Conservation (phyloP, 805 yeast genomes). For the Spathaspora sp. region DNA sequence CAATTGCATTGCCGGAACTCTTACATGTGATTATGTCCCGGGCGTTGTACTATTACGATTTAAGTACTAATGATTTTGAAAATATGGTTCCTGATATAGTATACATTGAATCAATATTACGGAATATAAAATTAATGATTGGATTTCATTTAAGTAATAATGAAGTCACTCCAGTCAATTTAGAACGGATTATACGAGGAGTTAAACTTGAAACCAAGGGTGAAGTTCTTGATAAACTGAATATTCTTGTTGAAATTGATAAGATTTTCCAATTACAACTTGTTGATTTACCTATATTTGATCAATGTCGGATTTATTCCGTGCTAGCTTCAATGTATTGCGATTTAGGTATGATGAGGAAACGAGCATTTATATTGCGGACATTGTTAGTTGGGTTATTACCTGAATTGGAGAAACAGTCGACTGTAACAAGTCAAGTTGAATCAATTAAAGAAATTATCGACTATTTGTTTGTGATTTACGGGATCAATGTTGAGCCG, state of each 20-base stretch:
- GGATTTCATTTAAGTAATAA: slow-evolving; percentile 47
- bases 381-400: slow-evolving; percentile 54
- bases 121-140: slow-evolving; percentile 62
- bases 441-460: slow-evolving; percentile 38
- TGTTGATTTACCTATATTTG: slow-evolving; percentile 35
- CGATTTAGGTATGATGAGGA: slow-evolving; percentile 58
- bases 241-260: slow-evolving; percentile 40
- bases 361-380: slow-evolving; percentile 65
- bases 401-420: slow-evolving; percentile 30
- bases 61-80: slow-evolving; percentile 53
- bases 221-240: slow-evolving; percentile 18
- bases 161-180: slow-evolving; percentile 39
- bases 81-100: slow-evolving; percentile 83
- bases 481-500: slow-evolving; percentile 45
- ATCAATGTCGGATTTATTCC: slow-evolving; percentile 62
- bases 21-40: slow-evolving; percentile 25
- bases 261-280: slow-evolving; percentile 33
- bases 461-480: slow-evolving; percentile 46
- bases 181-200: slow-evolving; percentile 3
- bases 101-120: slow-evolving; percentile 64
- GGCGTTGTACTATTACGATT: slow-evolving; percentile 26
- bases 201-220: slow-evolving; percentile 1
- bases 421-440: slow-evolving; percentile 3
- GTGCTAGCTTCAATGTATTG: slow-evolving; percentile 64
- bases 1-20: slow-evolving; percentile 30